These are phyloP conservation scores for Calocera viscosa DNA, from an alignment of 768 basidiomycete genomes.

Conservation along the genomic window DNA sequence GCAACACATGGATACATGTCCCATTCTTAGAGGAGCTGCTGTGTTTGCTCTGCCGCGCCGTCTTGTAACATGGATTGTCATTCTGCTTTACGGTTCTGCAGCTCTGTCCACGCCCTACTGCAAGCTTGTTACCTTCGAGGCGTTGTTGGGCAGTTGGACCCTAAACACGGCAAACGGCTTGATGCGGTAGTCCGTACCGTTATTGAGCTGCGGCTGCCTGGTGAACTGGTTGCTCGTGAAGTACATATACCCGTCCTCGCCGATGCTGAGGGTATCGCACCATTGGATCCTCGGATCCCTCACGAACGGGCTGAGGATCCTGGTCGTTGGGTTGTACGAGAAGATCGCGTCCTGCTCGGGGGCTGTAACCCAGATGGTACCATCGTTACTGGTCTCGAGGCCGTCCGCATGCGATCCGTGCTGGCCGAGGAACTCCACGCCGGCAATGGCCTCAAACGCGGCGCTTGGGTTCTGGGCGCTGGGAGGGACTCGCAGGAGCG, in stretches of 20 bases:
- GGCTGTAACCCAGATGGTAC: neutral
- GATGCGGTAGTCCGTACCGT: neutral
- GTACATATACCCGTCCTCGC: neutral
- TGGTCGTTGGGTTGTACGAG: neutral
- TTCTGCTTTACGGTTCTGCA: neutral
- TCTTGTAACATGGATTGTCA: neutral
- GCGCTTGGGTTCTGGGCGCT: neutral
- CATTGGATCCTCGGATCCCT: slow-evolving; percentile 1
- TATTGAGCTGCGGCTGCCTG: neutral
- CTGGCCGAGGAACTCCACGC: slow-evolving; percentile 6
- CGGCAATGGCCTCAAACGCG: neutral
- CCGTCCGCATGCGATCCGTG: slow-evolving; percentile 3
- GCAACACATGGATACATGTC: no score
- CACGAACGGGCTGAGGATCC: slow-evolving; percentile 4
- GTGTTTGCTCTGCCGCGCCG: no score
- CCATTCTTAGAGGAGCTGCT: no score
- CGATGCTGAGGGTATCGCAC: slow-evolving; percentile 1
- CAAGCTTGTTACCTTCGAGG: neutral
- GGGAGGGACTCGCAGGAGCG: neutral
- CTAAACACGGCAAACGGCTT: neutral
- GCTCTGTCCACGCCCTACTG: neutral
- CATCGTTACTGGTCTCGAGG: neutral
- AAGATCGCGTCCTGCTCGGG: slow-evolving; percentile 4
- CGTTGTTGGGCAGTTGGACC: neutral
- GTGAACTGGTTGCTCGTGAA: slow-evolving; percentile 8